Base-by-base conservation (phyloP, 495 filamentous ascomycete genomes). In the Neurospora sp. region DNA sequence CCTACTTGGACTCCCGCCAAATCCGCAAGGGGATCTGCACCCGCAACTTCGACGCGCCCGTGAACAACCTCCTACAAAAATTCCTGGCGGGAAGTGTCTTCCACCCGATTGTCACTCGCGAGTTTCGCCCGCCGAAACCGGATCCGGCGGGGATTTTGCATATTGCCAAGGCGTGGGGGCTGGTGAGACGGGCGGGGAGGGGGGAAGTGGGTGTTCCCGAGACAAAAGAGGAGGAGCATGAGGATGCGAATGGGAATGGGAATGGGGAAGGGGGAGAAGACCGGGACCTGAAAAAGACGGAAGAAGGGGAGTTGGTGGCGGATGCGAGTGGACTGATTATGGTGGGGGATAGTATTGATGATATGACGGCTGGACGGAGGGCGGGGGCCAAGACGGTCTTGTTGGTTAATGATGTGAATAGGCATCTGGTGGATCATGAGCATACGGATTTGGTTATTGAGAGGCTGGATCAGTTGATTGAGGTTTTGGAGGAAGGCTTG, bases 341-440 rank as follows among this genome's bases (percentile, higher is more conserved):
- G 89, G 89, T 94, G 14, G 95, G 95, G 8, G 95, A 99, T 78
- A 94, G 90, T 70, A 87, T 96, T 70, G 96, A 99, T 78, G 96
- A 99, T 79, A 94, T 99, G 88, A 93, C 91, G 27, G 92, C 96
- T 8, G 96, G 96, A 0, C 87, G 90, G 74, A 85, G 84, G 61
- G 96, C 96, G 10, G 95, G 95, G 4, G 92, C 94, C 9, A 93
- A 93, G 35, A 98, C 96, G 6, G 94, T 97, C 69, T 80, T 99
- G 78, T 86, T 99, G 53, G 85, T 91, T 14, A 97, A 96, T 79
- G 90, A 94, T 65, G 90, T 86, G 35, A 98, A 98, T 79, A 82
- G 78, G 68, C 88, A 92, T 74, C 79, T 98, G 68, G 88, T 86
- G 35, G 84, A 88, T 38, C 93, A 97, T 79, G 86, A 90, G 76